These are phyloP conservation scores for Fusarium paranaense DNA, from an alignment of 2,329 filamentous ascomycete genomes.

Conservation along the genomic window DNA sequence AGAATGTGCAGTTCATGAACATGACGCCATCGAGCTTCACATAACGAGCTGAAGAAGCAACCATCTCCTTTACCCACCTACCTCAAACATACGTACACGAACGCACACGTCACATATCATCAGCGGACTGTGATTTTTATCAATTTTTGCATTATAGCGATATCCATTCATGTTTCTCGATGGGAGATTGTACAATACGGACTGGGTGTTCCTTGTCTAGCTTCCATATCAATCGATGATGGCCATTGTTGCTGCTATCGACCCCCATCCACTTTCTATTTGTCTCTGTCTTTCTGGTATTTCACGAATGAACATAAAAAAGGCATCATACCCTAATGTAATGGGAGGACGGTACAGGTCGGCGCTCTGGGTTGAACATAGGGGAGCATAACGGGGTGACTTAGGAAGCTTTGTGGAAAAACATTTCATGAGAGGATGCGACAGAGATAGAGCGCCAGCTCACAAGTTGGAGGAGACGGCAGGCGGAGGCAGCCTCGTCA, in stretches of 20 bases:
- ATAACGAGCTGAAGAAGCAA: conserved; percentile 35
- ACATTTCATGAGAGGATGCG: background rate
- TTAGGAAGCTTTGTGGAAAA: conserved; percentile 7
- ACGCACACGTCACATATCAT: background rate
- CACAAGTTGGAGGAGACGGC: background rate
- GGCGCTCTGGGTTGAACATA: conserved; percentile 39
- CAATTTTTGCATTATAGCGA: conserved; percentile 33
- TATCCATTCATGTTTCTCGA: conserved; percentile 4
- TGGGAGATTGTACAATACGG: conserved; percentile 39
- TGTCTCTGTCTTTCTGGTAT: conserved; percentile 15
- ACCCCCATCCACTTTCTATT: conserved; percentile 21
- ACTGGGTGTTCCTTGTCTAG: conserved; percentile 8
- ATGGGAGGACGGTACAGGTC: conserved; percentile 39
- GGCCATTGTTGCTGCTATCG: conserved; percentile 20
- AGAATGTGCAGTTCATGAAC: conserved; percentile 51
- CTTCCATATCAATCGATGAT: conserved; percentile 8
- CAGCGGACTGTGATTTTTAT: conserved; percentile 9
- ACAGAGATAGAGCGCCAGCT: background rate
- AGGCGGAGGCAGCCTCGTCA: background rate
- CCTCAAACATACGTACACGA: background rate
- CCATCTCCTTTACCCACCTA: background rate
- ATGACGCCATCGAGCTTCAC: conserved; percentile 49
- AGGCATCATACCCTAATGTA: conserved; percentile 46
- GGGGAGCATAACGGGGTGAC: conserved; percentile 16
- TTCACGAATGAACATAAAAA: conserved; percentile 39